A percentile compares a stretch with the other conserved stretches of the same genome.
Evolutionary conservation across 2,329 filamentous ascomycete species (phyloP).

Genomic region (Penicillium palitans): DNA sequence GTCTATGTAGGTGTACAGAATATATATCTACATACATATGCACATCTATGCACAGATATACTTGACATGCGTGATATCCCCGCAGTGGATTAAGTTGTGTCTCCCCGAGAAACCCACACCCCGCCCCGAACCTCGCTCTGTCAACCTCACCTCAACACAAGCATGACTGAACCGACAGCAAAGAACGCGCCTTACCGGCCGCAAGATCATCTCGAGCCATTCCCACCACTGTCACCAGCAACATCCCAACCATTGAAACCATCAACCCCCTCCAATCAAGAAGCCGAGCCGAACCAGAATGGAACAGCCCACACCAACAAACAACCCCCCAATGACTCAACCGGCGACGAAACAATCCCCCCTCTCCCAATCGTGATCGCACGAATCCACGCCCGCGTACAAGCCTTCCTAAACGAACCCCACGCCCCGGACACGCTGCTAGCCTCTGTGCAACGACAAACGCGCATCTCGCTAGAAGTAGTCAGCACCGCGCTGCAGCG

Average conservation of each 20-base stretch:
- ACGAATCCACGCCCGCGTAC: slow-evolving; percentile 60
- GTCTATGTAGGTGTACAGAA: background rate
- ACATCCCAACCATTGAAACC: background rate
- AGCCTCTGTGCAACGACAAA: slow-evolving; percentile 70
- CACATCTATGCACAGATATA: background rate
- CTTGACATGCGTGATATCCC: slow-evolving; percentile 1
- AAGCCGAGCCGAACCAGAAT: slow-evolving; percentile 5
- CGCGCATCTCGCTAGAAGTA: slow-evolving; percentile 68
- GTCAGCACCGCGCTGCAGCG: slow-evolving; percentile 71
- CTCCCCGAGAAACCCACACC: slow-evolving; percentile 4
- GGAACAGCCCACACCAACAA: slow-evolving; percentile 6
- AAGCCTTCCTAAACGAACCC: slow-evolving; percentile 64
- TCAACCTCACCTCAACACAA: background rate
- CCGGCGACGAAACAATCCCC: slow-evolving; percentile 6
- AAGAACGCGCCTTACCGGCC: background rate
- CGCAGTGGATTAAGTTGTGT: slow-evolving; percentile 9
- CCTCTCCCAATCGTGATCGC: slow-evolving; percentile 62
- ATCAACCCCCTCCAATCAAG: background rate
- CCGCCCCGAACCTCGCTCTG: slow-evolving; percentile 4
- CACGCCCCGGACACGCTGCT: slow-evolving; percentile 58
- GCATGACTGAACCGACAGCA: slow-evolving; percentile 2
- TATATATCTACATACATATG: background rate
- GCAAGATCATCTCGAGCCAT: slow-evolving; percentile 8
- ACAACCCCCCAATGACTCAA: slow-evolving; percentile 3
- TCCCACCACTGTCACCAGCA: background rate